A percentile compares a stretch with the other conserved stretches of the same genome.
These are phyloP conservation scores for Saturnispora zaruensis DNA, from an alignment of 805 yeast species.

Conservation along the genomic window DNA sequence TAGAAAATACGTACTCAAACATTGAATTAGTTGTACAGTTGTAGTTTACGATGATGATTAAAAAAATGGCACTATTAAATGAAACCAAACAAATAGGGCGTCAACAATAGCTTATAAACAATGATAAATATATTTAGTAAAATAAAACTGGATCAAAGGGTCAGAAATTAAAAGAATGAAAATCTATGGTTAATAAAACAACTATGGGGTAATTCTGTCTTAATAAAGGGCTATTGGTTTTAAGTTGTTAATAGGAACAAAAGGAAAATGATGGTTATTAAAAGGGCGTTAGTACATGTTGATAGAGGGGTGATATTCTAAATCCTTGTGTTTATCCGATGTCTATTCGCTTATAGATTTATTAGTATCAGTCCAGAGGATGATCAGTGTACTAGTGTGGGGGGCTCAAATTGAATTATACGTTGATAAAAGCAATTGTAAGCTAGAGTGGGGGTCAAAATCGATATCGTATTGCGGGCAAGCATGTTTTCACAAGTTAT, in stretches of 20 bases:
- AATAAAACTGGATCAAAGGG: background rate
- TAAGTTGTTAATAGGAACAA: background rate
- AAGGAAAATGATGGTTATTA: background rate
- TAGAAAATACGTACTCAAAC: slow-evolving; percentile 7
- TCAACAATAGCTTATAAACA: background rate
- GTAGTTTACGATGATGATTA: slow-evolving; percentile 4
- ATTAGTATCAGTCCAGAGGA: background rate
- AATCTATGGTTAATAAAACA: slow-evolving; percentile 1
- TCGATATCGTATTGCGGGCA: background rate
- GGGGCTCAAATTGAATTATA: slow-evolving; percentile 1
- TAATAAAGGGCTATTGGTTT: background rate
- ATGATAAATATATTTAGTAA: background rate
- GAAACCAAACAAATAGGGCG: slow-evolving; percentile 1
- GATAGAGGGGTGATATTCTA: background rate
- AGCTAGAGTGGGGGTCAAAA: background rate
- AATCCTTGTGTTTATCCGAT: background rate
- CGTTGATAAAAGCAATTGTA: background rate
- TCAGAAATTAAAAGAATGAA: background rate
- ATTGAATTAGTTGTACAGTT: slow-evolving; percentile 5
- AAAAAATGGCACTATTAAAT: background rate
- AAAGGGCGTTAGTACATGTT: background rate
- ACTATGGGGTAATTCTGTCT: background rate
- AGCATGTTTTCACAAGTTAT: slow-evolving; percentile 5
- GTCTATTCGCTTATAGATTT: background rate
- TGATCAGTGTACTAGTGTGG: background rate